Evolutionary conservation across 2,329 filamentous ascomycete species (phyloP).

Genomic region (Trichophyton rubrum): DNA sequence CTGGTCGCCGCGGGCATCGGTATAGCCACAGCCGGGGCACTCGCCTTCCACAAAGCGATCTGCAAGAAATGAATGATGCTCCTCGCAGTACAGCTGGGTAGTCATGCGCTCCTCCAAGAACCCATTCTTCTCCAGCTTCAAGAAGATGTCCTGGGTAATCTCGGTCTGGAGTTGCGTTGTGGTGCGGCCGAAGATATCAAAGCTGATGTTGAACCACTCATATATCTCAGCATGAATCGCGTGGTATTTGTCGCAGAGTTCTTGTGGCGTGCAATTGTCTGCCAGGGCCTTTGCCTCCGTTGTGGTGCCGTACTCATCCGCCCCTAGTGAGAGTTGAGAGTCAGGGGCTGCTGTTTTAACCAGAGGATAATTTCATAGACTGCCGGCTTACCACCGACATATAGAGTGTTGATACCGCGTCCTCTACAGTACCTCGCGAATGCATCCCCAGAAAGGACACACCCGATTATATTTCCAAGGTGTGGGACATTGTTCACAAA

Average conservation of each 20-base stretch:
- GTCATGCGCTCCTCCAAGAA: conserved; percentile 78
- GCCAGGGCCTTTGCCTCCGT: conserved; percentile 44
- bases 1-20: conserved; percentile 62
- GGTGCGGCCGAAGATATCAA: conserved; percentile 64
- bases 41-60: conserved; percentile 39
- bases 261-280: conserved; percentile 37
- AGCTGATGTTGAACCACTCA: conserved; percentile 44
- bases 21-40: conserved; percentile 43
- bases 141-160: conserved; percentile 86
- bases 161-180: conserved; percentile 82
- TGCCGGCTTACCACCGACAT: conserved; percentile 34
- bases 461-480: conserved; percentile 39
- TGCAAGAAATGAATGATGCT: conserved; percentile 45
- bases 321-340: conserved; percentile 5
- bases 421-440: conserved; percentile 38
- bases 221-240: conserved; percentile 41
- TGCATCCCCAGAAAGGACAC: conserved; percentile 42
- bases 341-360: neutral
- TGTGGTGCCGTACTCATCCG: conserved; percentile 43
- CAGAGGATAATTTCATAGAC: neutral
- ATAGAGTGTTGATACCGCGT: conserved; percentile 40
- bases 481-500: conserved; percentile 48
- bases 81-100: conserved; percentile 78
- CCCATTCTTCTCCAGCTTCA: conserved; percentile 74
- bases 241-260: conserved; percentile 43